Evolutionary conservation across 2,329 filamentous ascomycete genomes (phyloP).

Genomic region (Clonostachys byssicola): DNA sequence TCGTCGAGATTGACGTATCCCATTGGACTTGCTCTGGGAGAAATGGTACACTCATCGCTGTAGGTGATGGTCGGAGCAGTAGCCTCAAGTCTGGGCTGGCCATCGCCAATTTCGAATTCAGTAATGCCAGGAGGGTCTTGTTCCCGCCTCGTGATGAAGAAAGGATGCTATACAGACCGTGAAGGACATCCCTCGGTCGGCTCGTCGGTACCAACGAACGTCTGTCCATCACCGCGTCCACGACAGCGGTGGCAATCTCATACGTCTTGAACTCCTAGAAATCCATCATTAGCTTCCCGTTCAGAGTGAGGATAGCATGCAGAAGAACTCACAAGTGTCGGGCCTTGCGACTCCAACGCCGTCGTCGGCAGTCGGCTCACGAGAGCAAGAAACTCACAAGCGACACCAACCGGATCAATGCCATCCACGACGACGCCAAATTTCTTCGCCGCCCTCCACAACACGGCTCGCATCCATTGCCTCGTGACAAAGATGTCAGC

Average conservation of each 20-base stretch:
- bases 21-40: background rate
- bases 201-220: background rate
- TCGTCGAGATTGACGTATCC: background rate
- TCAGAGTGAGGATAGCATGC: slow-evolving; percentile 6
- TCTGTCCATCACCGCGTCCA: slow-evolving; percentile 24
- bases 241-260: slow-evolving; percentile 38
- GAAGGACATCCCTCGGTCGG: slow-evolving; percentile 24
- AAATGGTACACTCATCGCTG: background rate
- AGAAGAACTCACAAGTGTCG: slow-evolving; percentile 22
- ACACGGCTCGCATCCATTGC: slow-evolving; percentile 45
- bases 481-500: slow-evolving; percentile 44
- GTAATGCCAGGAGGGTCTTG: slow-evolving; percentile 25
- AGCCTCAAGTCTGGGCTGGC: slow-evolving; percentile 6
- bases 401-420: slow-evolving; percentile 35
- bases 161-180: slow-evolving; percentile 29
- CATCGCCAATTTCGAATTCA: slow-evolving; percentile 19
- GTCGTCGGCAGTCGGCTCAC: slow-evolving; percentile 36
- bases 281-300: slow-evolving; percentile 3
- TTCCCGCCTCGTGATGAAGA: slow-evolving; percentile 37
- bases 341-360: slow-evolving; percentile 43
- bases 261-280: slow-evolving; percentile 34
- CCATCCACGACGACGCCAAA: slow-evolving; percentile 20
- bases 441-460: slow-evolving; percentile 35
- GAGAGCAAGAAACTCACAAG: slow-evolving; percentile 36
- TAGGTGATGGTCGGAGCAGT: background rate